Evolutionary conservation across 805 yeast genomes (phyloP), one percentile per base, ranked within the genome.

Genomic region (Candida peoriensis): DNA sequence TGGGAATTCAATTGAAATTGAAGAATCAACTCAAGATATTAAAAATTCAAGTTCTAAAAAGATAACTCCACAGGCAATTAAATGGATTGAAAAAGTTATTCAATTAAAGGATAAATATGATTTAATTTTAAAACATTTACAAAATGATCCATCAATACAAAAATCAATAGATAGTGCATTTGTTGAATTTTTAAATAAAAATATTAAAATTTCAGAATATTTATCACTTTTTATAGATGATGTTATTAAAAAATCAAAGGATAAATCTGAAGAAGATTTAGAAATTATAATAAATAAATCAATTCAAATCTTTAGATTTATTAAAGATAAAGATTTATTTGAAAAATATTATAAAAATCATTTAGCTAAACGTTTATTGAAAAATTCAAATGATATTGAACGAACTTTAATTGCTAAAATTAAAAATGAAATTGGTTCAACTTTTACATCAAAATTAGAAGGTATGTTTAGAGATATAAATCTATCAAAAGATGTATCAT

Each of bases 391-490:
- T 30, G 90, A 85, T 39, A 59, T 81, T 4, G 97, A 88, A 55
- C 78, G 78, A 51, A 61, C 66, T 19, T 66, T 87, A 54, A 76
- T 88, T 15, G 66, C 78, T 2, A 76, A 75, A 47, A 61, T 88
- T 24, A 76, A 80, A 44, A 79, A 76, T 44, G 95, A 85, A 52
- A 70, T 83, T 50, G 96, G 96, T 0, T 70, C 83, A 3, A 72
- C 87, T 0, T 82, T 85, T 35, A 78, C 95, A 1, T 74, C 84
- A 4, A 82, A 82, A 46, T 66, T 89, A 21, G 88, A 86, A 51
- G 87, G 85, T 28, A 89, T 89, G 96, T 76, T 86, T 44, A 73
- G 80, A 49, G 97, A 89, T 52, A 77, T 87, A 30, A 73, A 73
- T 39, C 44, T 69, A 1, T 81, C 88, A 0, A 62, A 60, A 29